Conservation (phyloP, 1,284 basidiomycete genomes). For the Trametes polyzona region DNA sequence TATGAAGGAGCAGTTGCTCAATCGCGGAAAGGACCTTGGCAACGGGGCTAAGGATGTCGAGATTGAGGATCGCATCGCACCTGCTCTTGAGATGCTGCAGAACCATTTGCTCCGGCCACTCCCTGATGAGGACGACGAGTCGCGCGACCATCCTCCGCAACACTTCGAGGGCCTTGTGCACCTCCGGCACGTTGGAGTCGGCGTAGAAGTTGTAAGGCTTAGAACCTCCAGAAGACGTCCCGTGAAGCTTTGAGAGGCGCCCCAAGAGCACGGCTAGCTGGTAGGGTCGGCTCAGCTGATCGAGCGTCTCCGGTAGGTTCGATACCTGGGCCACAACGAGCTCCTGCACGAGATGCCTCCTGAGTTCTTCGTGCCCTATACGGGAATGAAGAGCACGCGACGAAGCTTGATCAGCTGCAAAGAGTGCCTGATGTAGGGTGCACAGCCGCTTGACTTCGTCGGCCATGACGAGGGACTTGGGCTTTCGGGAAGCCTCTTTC, state of each 20-base stretch:
- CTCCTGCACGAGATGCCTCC: constrained; percentile 36
- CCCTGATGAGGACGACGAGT: constrained; percentile 63
- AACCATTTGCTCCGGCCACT: constrained; percentile 99
- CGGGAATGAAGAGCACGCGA: not conserved
- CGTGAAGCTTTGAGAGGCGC: constrained; percentile 38
- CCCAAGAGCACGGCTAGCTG: constrained; percentile 50
- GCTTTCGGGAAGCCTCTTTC: constrained; percentile 1
- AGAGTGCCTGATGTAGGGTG: constrained; percentile 43
- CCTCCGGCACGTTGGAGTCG: constrained; percentile 74
- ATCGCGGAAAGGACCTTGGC: constrained; percentile 85
- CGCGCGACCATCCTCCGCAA: constrained; percentile 57
- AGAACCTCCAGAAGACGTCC: constrained; percentile 17
- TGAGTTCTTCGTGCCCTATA: constrained; percentile 12
- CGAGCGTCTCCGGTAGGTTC: constrained; percentile 49
- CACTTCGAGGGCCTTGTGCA: constrained; percentile 60
- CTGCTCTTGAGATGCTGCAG: constrained; percentile 83
- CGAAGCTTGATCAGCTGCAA: not conserved
- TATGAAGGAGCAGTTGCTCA: constrained; percentile 87
- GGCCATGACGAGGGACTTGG: constrained; percentile 9
- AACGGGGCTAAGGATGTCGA: constrained; percentile 75
- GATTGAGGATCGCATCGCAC: constrained; percentile 69
- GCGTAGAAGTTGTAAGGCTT: constrained; percentile 77
- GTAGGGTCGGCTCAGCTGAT: constrained; percentile 50
- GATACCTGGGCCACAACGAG: constrained; percentile 3
- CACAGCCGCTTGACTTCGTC: constrained; percentile 36